Evolutionary conservation across 345 rosid genomes (phyloP).

Genomic region (Salix viminalis): DNA sequence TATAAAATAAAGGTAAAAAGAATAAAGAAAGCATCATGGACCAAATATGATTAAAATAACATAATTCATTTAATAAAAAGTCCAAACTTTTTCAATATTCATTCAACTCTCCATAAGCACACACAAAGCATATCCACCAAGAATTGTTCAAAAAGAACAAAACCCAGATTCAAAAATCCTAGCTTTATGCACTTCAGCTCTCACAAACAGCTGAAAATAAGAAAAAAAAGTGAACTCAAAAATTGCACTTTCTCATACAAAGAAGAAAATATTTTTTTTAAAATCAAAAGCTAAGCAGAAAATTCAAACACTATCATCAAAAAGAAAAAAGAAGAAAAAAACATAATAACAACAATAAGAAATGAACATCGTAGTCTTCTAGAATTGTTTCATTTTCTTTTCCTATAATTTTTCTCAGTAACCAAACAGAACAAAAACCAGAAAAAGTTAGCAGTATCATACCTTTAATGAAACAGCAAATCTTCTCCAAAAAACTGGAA

Average conservation of each 20-base stretch:
- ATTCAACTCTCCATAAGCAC: background rate
- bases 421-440: background rate
- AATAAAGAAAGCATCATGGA: background rate
- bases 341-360: background rate
- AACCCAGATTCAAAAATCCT: too few relatives aligned
- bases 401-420: background rate
- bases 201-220: background rate
- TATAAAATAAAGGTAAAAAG: background rate
- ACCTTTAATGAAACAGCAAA: slow-evolving; percentile 2
- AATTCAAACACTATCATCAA: background rate
- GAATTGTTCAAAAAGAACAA: too few relatives aligned
- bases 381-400: background rate
- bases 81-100: background rate
- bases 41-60: background rate
- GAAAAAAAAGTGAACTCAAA: background rate
- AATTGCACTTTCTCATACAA: background rate
- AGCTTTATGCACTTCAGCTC: background rate
- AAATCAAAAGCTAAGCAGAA: background rate
- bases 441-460: background rate
- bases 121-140: too few relatives aligned
- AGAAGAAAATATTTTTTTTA: too few relatives aligned
- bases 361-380: background rate
- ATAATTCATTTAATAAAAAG: background rate
- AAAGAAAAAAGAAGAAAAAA: background rate
- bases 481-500: slow-evolving; percentile 1